These are phyloP conservation scores for Suillus clintonianus DNA, from an alignment of 768 basidiomycete genomes.

Conservation along the genomic window DNA sequence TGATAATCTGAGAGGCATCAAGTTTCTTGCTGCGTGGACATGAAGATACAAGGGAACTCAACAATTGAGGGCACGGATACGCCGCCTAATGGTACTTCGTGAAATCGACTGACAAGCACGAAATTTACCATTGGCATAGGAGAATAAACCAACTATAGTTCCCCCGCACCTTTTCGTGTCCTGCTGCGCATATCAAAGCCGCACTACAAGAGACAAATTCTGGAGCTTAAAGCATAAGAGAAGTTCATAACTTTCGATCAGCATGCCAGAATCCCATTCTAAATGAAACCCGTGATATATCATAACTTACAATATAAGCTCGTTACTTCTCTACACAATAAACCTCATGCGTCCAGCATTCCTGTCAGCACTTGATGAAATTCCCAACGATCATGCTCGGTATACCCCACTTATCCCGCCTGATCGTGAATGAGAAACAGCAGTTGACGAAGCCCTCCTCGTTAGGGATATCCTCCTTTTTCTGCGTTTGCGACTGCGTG, in stretches of 20 bases:
- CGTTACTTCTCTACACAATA: conserved; percentile 1
- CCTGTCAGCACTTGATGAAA: conserved; percentile 68
- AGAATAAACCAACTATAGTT: neutral
- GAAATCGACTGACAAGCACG: too few species aligned
- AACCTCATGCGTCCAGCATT: neutral
- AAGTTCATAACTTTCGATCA: neutral
- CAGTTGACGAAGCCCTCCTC: conserved; percentile 84
- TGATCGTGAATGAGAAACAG: conserved; percentile 90
- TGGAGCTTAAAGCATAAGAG: neutral
- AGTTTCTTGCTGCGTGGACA: too few species aligned
- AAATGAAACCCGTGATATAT: neutral
- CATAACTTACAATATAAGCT: conserved; percentile 2
- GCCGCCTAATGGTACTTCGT: too few species aligned
- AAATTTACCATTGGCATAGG: too few species aligned
- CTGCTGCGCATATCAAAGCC: neutral
- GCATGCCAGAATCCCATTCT: neutral
- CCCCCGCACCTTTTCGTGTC: neutral
- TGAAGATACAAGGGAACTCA: too few species aligned
- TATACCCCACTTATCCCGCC: conserved; percentile 82
- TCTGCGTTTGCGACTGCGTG: conserved; percentile 31
- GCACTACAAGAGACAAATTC: neutral
- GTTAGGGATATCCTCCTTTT: conserved; percentile 34
- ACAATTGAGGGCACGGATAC: too few species aligned
- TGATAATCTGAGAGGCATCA: too few species aligned
- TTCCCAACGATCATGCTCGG: conserved; percentile 92